phyloP scores from a whole-genome alignment of 2,329 filamentous ascomycete genomes.

The Lachnum nothofagi region DNA sequence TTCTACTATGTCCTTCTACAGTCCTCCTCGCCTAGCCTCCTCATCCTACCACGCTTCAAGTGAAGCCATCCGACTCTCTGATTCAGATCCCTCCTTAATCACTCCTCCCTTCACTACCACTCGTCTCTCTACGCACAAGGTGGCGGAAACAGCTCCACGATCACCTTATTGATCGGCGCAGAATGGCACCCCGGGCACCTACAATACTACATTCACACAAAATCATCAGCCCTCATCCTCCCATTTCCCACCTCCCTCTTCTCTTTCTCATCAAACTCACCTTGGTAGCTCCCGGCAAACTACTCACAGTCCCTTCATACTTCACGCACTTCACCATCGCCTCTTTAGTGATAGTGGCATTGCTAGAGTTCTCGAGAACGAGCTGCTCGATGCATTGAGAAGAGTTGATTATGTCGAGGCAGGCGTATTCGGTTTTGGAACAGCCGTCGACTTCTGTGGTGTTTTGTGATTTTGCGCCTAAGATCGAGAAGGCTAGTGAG shows the following conservation, averaged over 20 bases:
- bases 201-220: constrained; percentile 10
- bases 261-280: too few relatives aligned
- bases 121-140: too few relatives aligned
- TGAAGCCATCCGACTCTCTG: too few relatives aligned
- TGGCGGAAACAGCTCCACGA: constrained; percentile 12
- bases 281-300: constrained; percentile 13
- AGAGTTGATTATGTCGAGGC: constrained; percentile 12
- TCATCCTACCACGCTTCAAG: too few relatives aligned
- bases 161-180: constrained; percentile 13
- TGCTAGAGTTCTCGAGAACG: constrained; percentile 6
- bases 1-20: too few relatives aligned
- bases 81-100: too few relatives aligned
- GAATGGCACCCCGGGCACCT: constrained; percentile 16
- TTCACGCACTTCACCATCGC: constrained; percentile 12
- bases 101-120: too few relatives aligned
- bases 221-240: neutral
- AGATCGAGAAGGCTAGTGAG: constrained; percentile 3
- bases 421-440: constrained; percentile 8
- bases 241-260: too few relatives aligned
- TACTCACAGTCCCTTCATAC: constrained; percentile 6
- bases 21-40: too few relatives aligned
- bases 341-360: constrained; percentile 5
- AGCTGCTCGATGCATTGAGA: constrained; percentile 12
- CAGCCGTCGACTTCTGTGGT: constrained; percentile 2
- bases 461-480: neutral